Base-by-base conservation (phyloP, 2,329 filamentous ascomycete species). In the Epichloe elymi region DNA sequence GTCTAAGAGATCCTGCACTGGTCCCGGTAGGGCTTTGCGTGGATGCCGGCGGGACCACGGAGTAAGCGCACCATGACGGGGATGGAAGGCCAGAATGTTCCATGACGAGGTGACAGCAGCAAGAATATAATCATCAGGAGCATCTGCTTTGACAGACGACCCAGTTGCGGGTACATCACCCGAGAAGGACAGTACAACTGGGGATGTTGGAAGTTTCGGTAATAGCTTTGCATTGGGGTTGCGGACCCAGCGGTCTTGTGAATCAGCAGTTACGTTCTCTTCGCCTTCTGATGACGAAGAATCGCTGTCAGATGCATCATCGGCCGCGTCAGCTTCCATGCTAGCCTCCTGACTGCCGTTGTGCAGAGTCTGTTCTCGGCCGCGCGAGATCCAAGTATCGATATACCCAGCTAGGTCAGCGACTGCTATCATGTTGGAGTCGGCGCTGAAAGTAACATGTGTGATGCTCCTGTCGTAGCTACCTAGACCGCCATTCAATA, bases 41-140 rank as follows among this genome's bases (percentile, higher is more conserved):
- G 85, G 83, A 64, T 97, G 95, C 38, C 86, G 78, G 56, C 87
- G 79, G 8, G 88, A 88, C 93, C 93, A 98, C 37, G 86, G 78
- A 4, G 85, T 88, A 11, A 97, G 71, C 17, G 79, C 79, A 43
- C 90, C 90, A 46, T 79, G 75, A n/a, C 84, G 72, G 38, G 88
- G 79, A 59, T 95, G 80, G 65, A 97, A 87, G 50, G 93, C 80
- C 56, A 87, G 78, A 41, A 97, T 70, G 53, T 89, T 73, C 63
- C 62, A 82, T 65, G 63, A 79, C 51, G 68, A 78, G 55, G 72
- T 85, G 67, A 70, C 67, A 15, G 69, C 71, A 38, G 77, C 75
- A 65, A 76, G 68, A 20, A 69, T 70, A 59, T 79, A 78, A 59
- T 79, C 74, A 43, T 68, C 65, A 44, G 58, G 56, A 30, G 56